phyloP scores from a whole-genome alignment of 1,284 basidiomycete species.

The Ceratobasidium theobromae region DNA sequence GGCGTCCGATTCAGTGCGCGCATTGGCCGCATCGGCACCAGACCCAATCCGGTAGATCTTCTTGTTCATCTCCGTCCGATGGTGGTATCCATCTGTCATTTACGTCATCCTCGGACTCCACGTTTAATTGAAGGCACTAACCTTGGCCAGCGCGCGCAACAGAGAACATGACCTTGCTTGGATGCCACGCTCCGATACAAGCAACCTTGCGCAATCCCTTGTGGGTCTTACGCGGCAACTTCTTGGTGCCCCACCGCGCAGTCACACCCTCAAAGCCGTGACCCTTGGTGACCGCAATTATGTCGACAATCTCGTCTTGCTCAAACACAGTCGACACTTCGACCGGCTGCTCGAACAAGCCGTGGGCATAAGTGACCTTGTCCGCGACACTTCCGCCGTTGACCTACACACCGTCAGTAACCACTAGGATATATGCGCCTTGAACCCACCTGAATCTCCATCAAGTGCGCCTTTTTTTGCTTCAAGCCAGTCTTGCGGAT shows the following conservation, averaged over 20 bases:
- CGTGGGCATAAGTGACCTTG: constrained; percentile 97
- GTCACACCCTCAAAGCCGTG: constrained; percentile 99
- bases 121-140: constrained; percentile 47
- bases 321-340: constrained; percentile 88
- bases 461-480: constrained; percentile 99
- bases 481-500: constrained; percentile 96
- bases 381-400: constrained; percentile 97
- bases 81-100: constrained; percentile 97
- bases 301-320: constrained; percentile 95
- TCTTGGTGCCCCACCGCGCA: constrained; percentile 99
- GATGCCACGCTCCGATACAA: constrained; percentile 99
- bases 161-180: constrained; percentile 99
- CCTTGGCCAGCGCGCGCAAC: constrained; percentile 99
- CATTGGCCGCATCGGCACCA: constrained; percentile 79
- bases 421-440: background rate
- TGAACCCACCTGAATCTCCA: constrained; percentile 84
- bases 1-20: constrained; percentile 90
- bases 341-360: constrained; percentile 96
- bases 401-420: constrained; percentile 48
- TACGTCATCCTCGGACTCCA: constrained; percentile 36
- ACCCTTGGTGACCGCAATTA: constrained; percentile 99
- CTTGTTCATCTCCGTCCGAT: constrained; percentile 98
- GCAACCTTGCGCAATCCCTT: constrained; percentile 99
- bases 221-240: constrained; percentile 98
- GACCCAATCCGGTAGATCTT: constrained; percentile 96